Conservation (phyloP, 208 protist genomes). For the Trypanosoma platydactyli region DNA sequence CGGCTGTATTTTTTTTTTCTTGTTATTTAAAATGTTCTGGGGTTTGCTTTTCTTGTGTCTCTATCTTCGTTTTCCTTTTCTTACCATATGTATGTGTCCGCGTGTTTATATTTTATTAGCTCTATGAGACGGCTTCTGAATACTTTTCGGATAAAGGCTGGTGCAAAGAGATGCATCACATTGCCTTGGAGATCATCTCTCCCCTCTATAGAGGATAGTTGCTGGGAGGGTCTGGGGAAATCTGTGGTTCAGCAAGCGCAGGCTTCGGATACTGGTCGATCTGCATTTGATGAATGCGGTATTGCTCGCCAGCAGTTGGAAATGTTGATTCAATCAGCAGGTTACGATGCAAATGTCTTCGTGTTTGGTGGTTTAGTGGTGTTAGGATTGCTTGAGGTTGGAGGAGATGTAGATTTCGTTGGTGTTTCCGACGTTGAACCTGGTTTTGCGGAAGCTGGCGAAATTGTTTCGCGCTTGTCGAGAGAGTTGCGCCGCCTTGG, state of each 20-base stretch:
- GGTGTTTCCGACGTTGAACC: constrained; percentile 86
- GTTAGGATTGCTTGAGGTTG: constrained; percentile 75
- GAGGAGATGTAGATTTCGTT: constrained; percentile 89
- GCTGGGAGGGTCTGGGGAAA: constrained; percentile 60
- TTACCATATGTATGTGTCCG: constrained; percentile 6
- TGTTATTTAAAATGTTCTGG: background rate
- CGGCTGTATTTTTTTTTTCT: background rate
- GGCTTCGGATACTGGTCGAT: constrained; percentile 73
- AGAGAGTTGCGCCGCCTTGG: constrained; percentile 77
- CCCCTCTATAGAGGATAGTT: constrained; percentile 30
- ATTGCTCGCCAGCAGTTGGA: constrained; percentile 79
- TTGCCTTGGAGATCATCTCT: constrained; percentile 65
- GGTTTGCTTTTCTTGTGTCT: background rate
- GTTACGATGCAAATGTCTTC: constrained; percentile 86
- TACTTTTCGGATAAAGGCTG: background rate
- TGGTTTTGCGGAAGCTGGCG: constrained; percentile 68
- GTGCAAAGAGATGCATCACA: constrained; percentile 16
- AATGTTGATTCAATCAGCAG: constrained; percentile 68
- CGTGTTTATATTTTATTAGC: constrained; percentile 9
- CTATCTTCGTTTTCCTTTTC: constrained; percentile 16
- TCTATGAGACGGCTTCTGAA: constrained; percentile 27
- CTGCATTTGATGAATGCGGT: constrained; percentile 82
- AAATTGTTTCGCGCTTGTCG: constrained; percentile 66
- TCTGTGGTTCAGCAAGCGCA: constrained; percentile 58
- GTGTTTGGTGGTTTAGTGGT: constrained; percentile 88